phyloP scores from a whole-genome alignment of 306 rosid genomes.

The Styphnolobium japonicum region DNA sequence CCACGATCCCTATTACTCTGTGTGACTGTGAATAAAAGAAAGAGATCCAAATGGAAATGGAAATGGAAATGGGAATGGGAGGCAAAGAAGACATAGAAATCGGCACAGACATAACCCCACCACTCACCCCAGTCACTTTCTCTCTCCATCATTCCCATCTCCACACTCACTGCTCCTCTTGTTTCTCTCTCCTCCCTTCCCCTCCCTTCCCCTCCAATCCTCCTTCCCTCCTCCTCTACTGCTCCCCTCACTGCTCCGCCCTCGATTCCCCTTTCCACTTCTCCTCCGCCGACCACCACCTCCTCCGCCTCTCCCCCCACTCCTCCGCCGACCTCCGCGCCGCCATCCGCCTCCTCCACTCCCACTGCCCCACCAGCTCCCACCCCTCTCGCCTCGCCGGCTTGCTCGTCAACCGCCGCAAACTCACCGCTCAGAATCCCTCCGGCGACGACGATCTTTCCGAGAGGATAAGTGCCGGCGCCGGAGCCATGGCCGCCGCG shows the following conservation, averaged over 20 bases:
- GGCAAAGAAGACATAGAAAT: conserved; percentile 43
- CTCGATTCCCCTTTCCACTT: conserved; percentile 34
- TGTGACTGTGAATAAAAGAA: no score
- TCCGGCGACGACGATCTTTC: conserved; percentile 4
- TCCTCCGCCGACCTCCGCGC: conserved; percentile 64
- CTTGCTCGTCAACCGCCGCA: conserved; percentile 43
- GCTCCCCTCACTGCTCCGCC: conserved; percentile 48
- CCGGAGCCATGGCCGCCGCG: conserved; percentile 38
- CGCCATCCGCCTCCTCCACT: conserved; percentile 65
- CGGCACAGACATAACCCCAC: conserved; percentile 51
- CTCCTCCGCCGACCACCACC: conserved; percentile 44
- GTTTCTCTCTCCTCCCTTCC: conserved; percentile 46
- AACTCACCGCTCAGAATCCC: conserved; percentile 2
- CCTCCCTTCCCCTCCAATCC: background rate
- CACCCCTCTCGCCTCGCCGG: conserved; percentile 42
- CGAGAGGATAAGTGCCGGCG: conserved; percentile 31
- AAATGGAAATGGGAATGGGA: conserved; percentile 50
- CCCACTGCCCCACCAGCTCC: conserved; percentile 19
- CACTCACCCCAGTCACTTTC: conserved; percentile 46
- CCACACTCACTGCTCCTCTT: conserved; percentile 54
- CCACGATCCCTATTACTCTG: no score
- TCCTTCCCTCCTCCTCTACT: conserved; percentile 26
- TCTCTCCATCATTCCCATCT: conserved; percentile 59
- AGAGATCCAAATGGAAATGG: background rate
- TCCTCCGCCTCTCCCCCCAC: conserved; percentile 15